Percentiles rank a stretch among this genome's conserved stretches.
Conservation (phyloP, 2,329 filamentous ascomycete species). For the Sclerotinia trifoliorum region DNA sequence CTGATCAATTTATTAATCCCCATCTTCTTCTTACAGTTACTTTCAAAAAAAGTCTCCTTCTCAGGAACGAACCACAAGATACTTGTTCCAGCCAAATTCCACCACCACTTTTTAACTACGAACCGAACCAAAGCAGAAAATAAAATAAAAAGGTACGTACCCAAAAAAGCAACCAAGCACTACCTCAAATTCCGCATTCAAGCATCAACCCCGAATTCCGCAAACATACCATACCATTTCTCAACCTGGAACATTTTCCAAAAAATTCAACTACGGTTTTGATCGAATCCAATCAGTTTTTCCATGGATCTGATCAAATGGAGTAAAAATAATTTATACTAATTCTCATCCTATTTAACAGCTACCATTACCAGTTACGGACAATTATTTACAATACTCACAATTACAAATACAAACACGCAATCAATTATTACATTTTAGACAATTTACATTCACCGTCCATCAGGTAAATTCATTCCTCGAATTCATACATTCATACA, state of each 20-base stretch:
- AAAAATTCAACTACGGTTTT: background rate
- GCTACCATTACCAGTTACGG: background rate
- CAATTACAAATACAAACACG: background rate
- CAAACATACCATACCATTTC: conserved; percentile 3
- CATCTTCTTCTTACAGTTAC: conserved; percentile 32
- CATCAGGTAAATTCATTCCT: conserved; percentile 16
- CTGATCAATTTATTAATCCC: conserved; percentile 40
- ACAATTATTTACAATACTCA: background rate
- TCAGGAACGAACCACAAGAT: conserved; percentile 27
- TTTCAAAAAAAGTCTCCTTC: conserved; percentile 14
- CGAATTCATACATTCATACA: background rate
- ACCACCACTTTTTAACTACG: background rate
- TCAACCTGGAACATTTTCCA: conserved; percentile 2
- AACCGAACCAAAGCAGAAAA: background rate
- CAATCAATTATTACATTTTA: background rate
- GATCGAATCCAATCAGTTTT: background rate
- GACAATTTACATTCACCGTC: background rate
- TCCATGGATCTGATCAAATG: background rate
- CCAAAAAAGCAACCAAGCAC: conserved; percentile 3
- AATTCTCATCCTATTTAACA: background rate
- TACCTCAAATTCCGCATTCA: conserved; percentile 5
- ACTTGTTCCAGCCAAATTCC: background rate
- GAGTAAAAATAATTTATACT: background rate
- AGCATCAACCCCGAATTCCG: background rate
- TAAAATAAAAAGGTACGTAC: conserved; percentile 6